Conservation (phyloP, 2,329 filamentous ascomycete species). For the Trichophyton verrucosum region DNA sequence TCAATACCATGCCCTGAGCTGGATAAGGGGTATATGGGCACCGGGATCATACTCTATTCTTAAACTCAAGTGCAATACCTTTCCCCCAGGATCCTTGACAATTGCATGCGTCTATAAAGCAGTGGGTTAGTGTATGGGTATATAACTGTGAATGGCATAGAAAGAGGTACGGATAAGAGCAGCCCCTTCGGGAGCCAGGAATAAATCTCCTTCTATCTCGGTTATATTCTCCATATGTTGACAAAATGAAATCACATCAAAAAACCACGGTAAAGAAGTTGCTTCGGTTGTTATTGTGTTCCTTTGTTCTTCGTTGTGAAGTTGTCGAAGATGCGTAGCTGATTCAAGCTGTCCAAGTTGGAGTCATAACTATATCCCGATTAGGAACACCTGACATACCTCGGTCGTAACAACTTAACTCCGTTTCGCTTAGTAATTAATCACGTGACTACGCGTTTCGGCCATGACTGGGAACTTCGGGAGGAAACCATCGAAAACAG, state of each 20-base stretch:
- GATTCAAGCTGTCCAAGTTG: not conserved
- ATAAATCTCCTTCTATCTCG: conserved; percentile 38
- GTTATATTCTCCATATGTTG: conserved; percentile 13
- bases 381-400: not conserved
- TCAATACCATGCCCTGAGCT: not conserved
- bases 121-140: not conserved
- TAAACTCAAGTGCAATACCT: conserved; percentile 46
- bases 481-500: not conserved
- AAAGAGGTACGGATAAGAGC: conserved; percentile 38
- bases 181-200: conserved; percentile 38
- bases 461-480: no score
- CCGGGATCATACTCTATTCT: conserved; percentile 19
- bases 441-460: not conserved
- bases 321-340: not conserved
- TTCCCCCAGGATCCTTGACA: conserved; percentile 45
- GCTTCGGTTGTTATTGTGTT: no score
- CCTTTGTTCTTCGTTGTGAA: not conserved
- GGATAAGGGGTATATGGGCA: not conserved
- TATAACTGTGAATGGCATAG: not conserved
- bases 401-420: not conserved
- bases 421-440: not conserved
- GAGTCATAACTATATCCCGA: not conserved
- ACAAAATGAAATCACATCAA: no score
- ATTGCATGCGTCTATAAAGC: conserved; percentile 44
- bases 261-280: no score